Evolutionary conservation across 2,329 filamentous ascomycete genomes (phyloP), one percentile per base, ranked within the genome.

Genomic region (Ceratocystis destructans): DNA sequence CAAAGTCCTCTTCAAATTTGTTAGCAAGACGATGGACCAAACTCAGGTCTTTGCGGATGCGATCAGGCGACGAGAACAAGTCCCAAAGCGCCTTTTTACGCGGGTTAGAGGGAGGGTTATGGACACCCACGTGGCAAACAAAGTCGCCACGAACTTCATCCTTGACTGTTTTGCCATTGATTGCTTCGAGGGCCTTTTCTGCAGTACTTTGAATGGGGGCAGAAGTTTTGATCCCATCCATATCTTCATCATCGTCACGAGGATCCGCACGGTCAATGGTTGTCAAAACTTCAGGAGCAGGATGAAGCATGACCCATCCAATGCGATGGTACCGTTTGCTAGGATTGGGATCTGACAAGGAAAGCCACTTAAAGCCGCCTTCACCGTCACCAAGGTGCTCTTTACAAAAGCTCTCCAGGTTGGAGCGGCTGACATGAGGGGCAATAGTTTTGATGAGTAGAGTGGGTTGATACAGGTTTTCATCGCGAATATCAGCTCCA

Each of bases 391-490:
- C 92, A 3, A 97, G 83, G 73, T 96, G 88, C 75, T 96, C 92
- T 73, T 91, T 94, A 76, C 92, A 96, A 72, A 97, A 96, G 1
- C 86, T 86, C 75, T 99, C 94, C 22, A 99, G 83, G 72, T 96
- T 97, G 62, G 89, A 86, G 48, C 94, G 88, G 72, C 90, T 96
- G 69, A 99, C 94, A 68, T 95, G 96, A 6, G 94, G 94, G 3
- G 94, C 93, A 72, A 99, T 91, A 0, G 94, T 99, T 79, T 99
- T 99, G 80, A 99, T 96, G 61, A 99, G 83, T 20, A 99, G 81
- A 0, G 95, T 96, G 15, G 94, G 94, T 74, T 96, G 90, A 70
- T 87, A 86, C 41, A 94, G 83, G 62, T 88, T 89, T 70, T 96
- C 92, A 73, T 99, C 94, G 46, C 90, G 86, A 64, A 97, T 83